phyloP scores from a whole-genome alignment of 768 basidiomycete species.

The Hypholoma fasciculare region DNA sequence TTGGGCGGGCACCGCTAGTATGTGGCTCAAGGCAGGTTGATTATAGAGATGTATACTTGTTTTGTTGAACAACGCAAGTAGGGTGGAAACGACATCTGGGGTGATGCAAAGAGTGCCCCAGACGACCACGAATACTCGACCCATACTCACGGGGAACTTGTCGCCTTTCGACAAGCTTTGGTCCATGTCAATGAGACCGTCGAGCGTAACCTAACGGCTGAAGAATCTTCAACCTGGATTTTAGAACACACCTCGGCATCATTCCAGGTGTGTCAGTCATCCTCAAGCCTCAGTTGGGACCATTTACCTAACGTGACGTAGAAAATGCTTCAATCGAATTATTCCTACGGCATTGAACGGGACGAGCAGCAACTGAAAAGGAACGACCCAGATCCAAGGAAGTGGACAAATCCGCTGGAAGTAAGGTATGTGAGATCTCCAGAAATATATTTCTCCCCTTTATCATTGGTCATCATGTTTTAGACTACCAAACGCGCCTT shows the following conservation, averaged over 20 bases:
- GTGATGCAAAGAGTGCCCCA: constrained; percentile 70
- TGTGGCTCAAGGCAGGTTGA: constrained; percentile 82
- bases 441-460: not conserved
- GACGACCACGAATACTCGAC: constrained; percentile 62
- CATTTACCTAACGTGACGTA: constrained; percentile 21
- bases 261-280: constrained; percentile 61
- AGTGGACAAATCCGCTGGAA: constrained; percentile 94
- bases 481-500: constrained; percentile 86
- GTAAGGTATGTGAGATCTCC: constrained; percentile 45
- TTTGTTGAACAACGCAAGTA: constrained; percentile 24
- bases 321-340: constrained; percentile 85
- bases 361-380: constrained; percentile 59
- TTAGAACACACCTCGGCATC: constrained; percentile 75
- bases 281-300: not conserved
- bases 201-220: constrained; percentile 73
- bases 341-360: constrained; percentile 86
- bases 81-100: constrained; percentile 88
- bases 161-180: constrained; percentile 64
- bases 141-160: constrained; percentile 78
- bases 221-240: constrained; percentile 76
- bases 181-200: constrained; percentile 22
- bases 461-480: not conserved
- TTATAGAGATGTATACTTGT: not conserved
- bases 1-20: constrained; percentile 92
- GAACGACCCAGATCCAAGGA: constrained; percentile 74